phyloP scores from a whole-genome alignment of 2,329 filamentous ascomycete genomes.

The Exutisphaerella laricina region DNA sequence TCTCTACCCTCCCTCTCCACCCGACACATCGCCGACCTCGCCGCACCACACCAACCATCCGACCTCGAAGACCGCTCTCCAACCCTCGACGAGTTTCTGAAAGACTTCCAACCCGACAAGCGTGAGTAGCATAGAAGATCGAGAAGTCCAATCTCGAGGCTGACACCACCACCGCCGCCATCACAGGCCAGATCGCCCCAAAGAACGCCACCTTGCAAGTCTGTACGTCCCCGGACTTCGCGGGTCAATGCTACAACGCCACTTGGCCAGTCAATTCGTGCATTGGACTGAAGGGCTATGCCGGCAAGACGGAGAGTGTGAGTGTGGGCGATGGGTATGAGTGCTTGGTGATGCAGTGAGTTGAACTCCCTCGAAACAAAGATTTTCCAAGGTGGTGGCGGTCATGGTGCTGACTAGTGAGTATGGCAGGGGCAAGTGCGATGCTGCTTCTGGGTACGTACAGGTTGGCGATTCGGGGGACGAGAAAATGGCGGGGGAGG shows the following conservation, averaged over 20 bases:
- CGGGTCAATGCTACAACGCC: slow-evolving; percentile 20
- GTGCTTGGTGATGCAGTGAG: slow-evolving; percentile 30
- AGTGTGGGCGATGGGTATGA: slow-evolving; percentile 22
- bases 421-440: slow-evolving; percentile 17
- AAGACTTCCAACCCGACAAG: slow-evolving; percentile 2
- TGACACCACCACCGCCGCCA: not conserved
- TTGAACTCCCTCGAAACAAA: not conserved
- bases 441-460: slow-evolving; percentile 15
- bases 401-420: not conserved
- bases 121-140: too few relatives aligned
- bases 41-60: not conserved
- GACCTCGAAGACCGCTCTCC: not conserved
- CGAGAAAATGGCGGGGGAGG: slow-evolving; percentile 12
- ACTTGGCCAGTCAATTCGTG: slow-evolving; percentile 25
- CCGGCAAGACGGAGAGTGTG: slow-evolving; percentile 22
- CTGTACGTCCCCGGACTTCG: slow-evolving; percentile 26
- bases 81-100: not conserved
- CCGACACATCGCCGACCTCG: not conserved
- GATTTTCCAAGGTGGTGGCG: not conserved
- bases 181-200: slow-evolving; percentile 8
- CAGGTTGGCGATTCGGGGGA: slow-evolving; percentile 11
- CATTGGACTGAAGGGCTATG: slow-evolving; percentile 26
- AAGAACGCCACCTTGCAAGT: slow-evolving; percentile 28
- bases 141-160: not conserved
- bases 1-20: not conserved